Evolutionary conservation across 139 green algal species (phyloP).

Genomic region (Edaphochlamys debaryana): DNA sequence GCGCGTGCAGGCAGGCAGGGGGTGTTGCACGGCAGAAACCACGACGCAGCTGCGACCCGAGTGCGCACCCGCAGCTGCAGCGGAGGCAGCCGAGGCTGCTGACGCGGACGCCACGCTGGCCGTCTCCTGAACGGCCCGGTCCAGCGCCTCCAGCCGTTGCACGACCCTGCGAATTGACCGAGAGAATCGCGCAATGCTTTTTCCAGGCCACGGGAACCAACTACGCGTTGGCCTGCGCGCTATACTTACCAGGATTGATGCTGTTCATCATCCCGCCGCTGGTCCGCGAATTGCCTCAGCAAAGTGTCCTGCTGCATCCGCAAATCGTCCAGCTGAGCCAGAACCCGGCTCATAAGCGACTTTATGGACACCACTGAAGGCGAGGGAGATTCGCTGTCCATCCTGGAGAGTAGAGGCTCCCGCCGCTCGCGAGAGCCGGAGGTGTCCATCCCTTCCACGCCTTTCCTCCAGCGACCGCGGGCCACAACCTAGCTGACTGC

Average conservation of each 20-base stretch:
- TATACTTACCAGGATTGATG: not conserved
- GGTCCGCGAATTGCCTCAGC: not conserved
- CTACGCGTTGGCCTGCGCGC: not conserved
- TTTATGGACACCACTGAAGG: conserved; percentile 37
- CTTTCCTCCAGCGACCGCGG: too few species aligned
- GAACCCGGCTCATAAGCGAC: conserved; percentile 10
- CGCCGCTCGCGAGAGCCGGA: too few species aligned
- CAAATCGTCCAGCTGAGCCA: conserved; percentile 10
- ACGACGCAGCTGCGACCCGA: not conserved
- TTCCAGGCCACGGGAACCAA: not conserved
- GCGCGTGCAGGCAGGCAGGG: too few species aligned
- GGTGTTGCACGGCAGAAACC: not conserved
- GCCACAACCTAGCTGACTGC: too few species aligned
- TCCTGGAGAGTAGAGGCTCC: too few species aligned
- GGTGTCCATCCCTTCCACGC: too few species aligned
- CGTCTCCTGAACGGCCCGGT: not conserved
- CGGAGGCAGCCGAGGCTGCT: not conserved
- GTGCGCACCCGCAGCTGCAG: not conserved
- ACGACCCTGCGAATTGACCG: conserved; percentile 1
- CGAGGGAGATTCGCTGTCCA: too few species aligned
- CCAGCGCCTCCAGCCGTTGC: conserved; percentile 7
- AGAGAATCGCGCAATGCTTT: not conserved
- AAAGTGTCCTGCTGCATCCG: conserved; percentile 7
- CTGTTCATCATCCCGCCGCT: not conserved
- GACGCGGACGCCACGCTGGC: not conserved